Evolutionary conservation across 2,329 filamentous ascomycete genomes (phyloP).

Genomic region (Cladosporium sp.): DNA sequence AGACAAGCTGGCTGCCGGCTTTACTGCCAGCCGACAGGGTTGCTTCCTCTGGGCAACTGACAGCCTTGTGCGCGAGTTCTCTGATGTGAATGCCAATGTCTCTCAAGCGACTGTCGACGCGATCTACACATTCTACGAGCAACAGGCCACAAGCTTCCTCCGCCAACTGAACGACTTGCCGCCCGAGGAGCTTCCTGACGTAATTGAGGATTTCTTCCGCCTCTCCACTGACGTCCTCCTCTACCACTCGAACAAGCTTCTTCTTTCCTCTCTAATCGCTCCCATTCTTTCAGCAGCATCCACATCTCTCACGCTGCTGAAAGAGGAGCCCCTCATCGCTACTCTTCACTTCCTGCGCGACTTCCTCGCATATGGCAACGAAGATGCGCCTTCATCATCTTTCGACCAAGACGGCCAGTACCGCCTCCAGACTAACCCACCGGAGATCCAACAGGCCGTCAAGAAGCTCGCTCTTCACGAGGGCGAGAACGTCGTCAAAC

Average conservation of each 20-base stretch:
- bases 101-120: slow-evolving; percentile 74
- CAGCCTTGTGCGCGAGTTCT: slow-evolving; percentile 91
- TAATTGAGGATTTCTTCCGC: slow-evolving; percentile 96
- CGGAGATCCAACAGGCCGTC: slow-evolving; percentile 66
- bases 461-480: slow-evolving; percentile 63
- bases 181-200: slow-evolving; percentile 68
- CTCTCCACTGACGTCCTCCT: slow-evolving; percentile 85
- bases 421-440: slow-evolving; percentile 51
- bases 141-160: slow-evolving; percentile 84
- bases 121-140: slow-evolving; percentile 92
- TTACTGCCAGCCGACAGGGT: slow-evolving; percentile 78
- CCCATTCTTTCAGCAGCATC: slow-evolving; percentile 84
- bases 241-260: slow-evolving; percentile 80
- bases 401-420: slow-evolving; percentile 46
- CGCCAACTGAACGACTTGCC: slow-evolving; percentile 81
- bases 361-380: slow-evolving; percentile 78
- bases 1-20: slow-evolving; percentile 79
- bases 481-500: slow-evolving; percentile 72
- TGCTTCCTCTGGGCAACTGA: slow-evolving; percentile 99
- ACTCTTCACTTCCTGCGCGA: slow-evolving; percentile 91
- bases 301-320: slow-evolving; percentile 79
- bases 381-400: slow-evolving; percentile 58
- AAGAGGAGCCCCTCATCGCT: slow-evolving; percentile 83
- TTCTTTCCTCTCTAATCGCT: slow-evolving; percentile 70
- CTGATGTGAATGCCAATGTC: slow-evolving; percentile 79